Percentiles rank a stretch among this genome's conserved stretches.
Evolutionary conservation across 495 filamentous ascomycete genomes (phyloP).

Genomic region (Penicillium egyptiacum): DNA sequence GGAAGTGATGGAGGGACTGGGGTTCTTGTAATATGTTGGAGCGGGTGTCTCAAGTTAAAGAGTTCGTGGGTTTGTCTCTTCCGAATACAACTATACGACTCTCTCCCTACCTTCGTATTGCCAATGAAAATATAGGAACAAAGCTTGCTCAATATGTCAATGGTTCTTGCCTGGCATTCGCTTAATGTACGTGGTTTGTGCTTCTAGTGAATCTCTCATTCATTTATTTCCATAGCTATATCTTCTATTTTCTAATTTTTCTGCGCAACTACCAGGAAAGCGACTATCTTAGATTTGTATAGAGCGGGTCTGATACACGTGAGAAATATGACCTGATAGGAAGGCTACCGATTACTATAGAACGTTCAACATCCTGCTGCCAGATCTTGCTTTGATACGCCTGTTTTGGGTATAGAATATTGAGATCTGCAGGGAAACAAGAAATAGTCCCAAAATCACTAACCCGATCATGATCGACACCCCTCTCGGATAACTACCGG

Average conservation of each 20-base stretch:
- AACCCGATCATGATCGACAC: slow-evolving; percentile 29
- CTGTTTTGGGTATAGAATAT: slow-evolving; percentile 1
- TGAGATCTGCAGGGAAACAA: slow-evolving; percentile 4
- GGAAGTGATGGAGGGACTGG: slow-evolving; percentile 1
- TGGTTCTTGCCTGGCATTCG: too few relatives aligned
- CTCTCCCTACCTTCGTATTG: too few relatives aligned
- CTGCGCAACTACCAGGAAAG: neutral
- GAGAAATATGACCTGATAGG: neutral
- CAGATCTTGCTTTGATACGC: neutral
- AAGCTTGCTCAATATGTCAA: too few relatives aligned
- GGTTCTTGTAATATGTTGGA: neutral
- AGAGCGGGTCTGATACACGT: neutral
- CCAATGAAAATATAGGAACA: too few relatives aligned
- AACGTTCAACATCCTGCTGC: neutral
- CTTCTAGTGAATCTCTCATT: too few relatives aligned
- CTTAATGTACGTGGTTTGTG: too few relatives aligned
- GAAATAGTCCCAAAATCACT: slow-evolving; percentile 15
- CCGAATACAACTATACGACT: too few relatives aligned
- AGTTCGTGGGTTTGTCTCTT: too few relatives aligned
- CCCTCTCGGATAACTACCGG: slow-evolving; percentile 23
- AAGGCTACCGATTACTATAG: neutral
- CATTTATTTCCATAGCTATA: too few relatives aligned
- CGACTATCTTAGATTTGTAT: neutral
- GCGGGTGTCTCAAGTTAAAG: too few relatives aligned
- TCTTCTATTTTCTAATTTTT: too few relatives aligned